Percentiles rank a stretch among this genome's conserved stretches.
These are phyloP conservation scores for Fusarium kyushuense DNA, from an alignment of 2,329 filamentous ascomycete genomes.

Conservation along the genomic window DNA sequence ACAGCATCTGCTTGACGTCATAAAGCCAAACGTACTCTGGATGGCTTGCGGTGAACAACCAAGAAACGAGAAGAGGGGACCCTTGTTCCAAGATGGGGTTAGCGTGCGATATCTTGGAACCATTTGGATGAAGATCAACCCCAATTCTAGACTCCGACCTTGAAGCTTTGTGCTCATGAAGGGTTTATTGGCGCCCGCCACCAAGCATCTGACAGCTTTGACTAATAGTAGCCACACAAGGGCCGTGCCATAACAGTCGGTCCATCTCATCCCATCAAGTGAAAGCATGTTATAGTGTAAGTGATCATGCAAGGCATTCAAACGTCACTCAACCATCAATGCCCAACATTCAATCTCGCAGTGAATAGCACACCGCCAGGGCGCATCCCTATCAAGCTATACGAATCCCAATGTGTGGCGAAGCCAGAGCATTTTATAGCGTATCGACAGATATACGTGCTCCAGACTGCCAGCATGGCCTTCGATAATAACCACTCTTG, in stretches of 20 bases:
- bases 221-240: slow-evolving; percentile 32
- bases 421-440: not conserved
- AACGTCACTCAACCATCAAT: slow-evolving; percentile 3
- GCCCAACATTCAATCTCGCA: not conserved
- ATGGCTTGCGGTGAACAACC: slow-evolving; percentile 41
- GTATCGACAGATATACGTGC: not conserved
- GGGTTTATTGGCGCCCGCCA: slow-evolving; percentile 34
- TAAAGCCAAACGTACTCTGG: slow-evolving; percentile 10
- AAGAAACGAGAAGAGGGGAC: slow-evolving; percentile 25
- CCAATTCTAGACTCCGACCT: slow-evolving; percentile 34
- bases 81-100: slow-evolving; percentile 32
- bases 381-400: not conserved
- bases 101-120: slow-evolving; percentile 44
- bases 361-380: not conserved
- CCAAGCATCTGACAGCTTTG: slow-evolving; percentile 28
- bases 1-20: slow-evolving; percentile 42
- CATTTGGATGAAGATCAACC: slow-evolving; percentile 42
- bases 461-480: slow-evolving; percentile 3
- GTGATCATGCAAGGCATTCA: slow-evolving; percentile 7
- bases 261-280: slow-evolving; percentile 15
- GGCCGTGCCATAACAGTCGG: slow-evolving; percentile 24
- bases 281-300: slow-evolving; percentile 21
- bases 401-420: not conserved
- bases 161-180: slow-evolving; percentile 13
- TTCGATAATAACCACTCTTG: slow-evolving; percentile 4